Evolutionary conservation across 441 rosid genomes (phyloP).

Genomic region (Brassica hybrid): DNA sequence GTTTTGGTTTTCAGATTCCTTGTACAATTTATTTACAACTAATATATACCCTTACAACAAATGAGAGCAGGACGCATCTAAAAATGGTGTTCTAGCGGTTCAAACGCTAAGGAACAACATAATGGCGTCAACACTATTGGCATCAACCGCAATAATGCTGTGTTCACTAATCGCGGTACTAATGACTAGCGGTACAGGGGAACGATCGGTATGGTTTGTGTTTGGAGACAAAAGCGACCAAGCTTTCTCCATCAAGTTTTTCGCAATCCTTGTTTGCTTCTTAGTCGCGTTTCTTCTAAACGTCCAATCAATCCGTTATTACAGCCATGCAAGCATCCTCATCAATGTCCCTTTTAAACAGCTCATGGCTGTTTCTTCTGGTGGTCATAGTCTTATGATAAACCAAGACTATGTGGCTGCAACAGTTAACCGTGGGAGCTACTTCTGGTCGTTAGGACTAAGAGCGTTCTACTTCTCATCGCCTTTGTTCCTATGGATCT

Average conservation of each 20-base stretch:
- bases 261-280: conserved; percentile 77
- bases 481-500: conserved; percentile 89
- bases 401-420: conserved; percentile 70
- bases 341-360: conserved; percentile 83
- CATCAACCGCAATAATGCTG: conserved; percentile 85
- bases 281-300: conserved; percentile 74
- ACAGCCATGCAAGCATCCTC: conserved; percentile 92
- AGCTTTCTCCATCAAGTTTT: conserved; percentile 71
- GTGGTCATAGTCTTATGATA: conserved; percentile 43
- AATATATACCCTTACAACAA: conserved; percentile 1
- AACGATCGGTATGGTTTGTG: conserved; percentile 51
- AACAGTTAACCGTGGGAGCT: conserved; percentile 76
- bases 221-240: conserved; percentile 65
- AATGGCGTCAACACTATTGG: conserved; percentile 93
- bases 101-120: conserved; percentile 91
- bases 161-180: conserved; percentile 83
- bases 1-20: conserved; percentile 9
- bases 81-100: conserved; percentile 84
- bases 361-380: conserved; percentile 36
- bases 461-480: conserved; percentile 89
- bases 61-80: conserved; percentile 59
- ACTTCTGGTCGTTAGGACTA: conserved; percentile 89
- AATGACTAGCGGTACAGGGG: conserved; percentile 53
- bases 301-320: conserved; percentile 84
- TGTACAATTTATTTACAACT: not conserved